Evolutionary conservation across 1,139 yeast genomes (phyloP), one percentile per base, ranked within the genome.

Genomic region (Entelexis paramagnoliae): DNA sequence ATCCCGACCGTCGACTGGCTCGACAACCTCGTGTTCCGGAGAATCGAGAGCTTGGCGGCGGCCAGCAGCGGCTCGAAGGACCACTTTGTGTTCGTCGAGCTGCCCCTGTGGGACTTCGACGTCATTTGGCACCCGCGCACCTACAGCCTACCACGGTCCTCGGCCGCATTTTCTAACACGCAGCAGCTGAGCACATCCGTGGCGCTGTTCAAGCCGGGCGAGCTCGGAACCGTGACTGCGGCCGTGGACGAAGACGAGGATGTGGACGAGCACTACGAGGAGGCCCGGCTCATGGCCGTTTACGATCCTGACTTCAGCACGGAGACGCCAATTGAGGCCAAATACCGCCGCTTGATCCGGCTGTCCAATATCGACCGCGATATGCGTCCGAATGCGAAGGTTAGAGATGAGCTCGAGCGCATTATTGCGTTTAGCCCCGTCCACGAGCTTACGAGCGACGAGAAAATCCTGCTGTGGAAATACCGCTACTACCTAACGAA

Each of bases 391-490:
- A 83, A 93, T 19, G 84, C 96, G 1, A 83, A 81, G 60, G 73
- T 83, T 39, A 73, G 96, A 58, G 91, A 83, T 59, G 83, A 84
- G 58, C 72, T 91, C 50, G 72, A 79, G 55, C 73, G 59, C 51
- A 84, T 89, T 4, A 71, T 89, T 50, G 72, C 74, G 34, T 86
- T 81, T 60, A 91, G 96, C 1, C 88, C 96, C 2, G 91, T 87
- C 43, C 82, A 85, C 48, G 87, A 81, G 60, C 71, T 91, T 46
- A 76, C 81, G 7, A 89, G 84, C 51, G 80, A 83, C 62, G 97
- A 91, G 59, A 88, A 85, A 70, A 88, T 88, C 59, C 68, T 88
- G 61, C 75, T 93, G 17, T 91, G 97, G 97, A 85, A 85, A 66
- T 91, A 84, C 66, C 71, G 98, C 51, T 91, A 86, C 68, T 89